These are phyloP conservation scores for Davidsoniella eucalypti DNA, from an alignment of 2,329 filamentous ascomycete species.

Conservation along the genomic window DNA sequence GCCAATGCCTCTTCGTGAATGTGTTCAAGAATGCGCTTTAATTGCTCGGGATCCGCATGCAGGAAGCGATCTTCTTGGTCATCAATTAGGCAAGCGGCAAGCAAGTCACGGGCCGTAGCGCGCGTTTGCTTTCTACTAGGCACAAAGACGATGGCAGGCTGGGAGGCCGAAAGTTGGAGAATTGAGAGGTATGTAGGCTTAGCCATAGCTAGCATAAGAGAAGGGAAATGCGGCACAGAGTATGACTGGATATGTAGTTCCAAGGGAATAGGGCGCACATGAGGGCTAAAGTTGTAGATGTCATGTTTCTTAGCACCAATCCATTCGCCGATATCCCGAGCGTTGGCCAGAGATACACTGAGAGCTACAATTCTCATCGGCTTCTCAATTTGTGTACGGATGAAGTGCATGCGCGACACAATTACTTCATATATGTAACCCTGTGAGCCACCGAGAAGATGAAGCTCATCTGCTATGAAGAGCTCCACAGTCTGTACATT, in stretches of 20 bases:
- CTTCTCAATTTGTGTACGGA: slow-evolving; percentile 72
- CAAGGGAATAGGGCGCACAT: slow-evolving; percentile 72
- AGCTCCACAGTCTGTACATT: slow-evolving; percentile 81
- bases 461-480: slow-evolving; percentile 89
- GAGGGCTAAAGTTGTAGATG: slow-evolving; percentile 95
- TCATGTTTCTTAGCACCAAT: slow-evolving; percentile 95
- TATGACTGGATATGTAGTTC: slow-evolving; percentile 94
- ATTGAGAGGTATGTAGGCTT: slow-evolving; percentile 85
- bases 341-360: slow-evolving; percentile 83
- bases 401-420: slow-evolving; percentile 95
- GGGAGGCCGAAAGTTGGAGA: slow-evolving; percentile 70
- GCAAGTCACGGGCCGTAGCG: slow-evolving; percentile 67
- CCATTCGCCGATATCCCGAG: slow-evolving; percentile 91
- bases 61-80: slow-evolving; percentile 91
- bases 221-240: slow-evolving; percentile 90
- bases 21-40: slow-evolving; percentile 64
- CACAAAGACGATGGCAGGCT: slow-evolving; percentile 83
- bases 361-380: slow-evolving; percentile 76
- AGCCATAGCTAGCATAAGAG: slow-evolving; percentile 96
- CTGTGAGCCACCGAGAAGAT: slow-evolving; percentile 71
- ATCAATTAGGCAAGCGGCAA: slow-evolving; percentile 74
- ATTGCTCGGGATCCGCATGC: slow-evolving; percentile 65
- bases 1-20: slow-evolving; percentile 76
- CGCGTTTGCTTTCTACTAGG: slow-evolving; percentile 87
- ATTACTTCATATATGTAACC: slow-evolving; percentile 92